phyloP scores from a whole-genome alignment of 2,329 filamentous ascomycete species.

The Pyrenochaeta sp. region DNA sequence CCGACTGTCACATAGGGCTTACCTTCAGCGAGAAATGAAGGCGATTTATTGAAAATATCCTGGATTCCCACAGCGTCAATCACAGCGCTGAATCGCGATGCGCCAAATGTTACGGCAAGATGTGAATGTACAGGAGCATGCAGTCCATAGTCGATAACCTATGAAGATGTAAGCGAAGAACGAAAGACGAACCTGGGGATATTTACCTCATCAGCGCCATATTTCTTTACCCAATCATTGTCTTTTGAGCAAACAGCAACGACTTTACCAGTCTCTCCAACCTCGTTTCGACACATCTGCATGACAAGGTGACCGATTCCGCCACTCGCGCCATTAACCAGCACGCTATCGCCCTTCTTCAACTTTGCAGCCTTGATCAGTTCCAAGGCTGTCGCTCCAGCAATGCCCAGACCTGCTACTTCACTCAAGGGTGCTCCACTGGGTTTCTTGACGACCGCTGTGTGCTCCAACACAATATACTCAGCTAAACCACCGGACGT shows the following conservation, averaged over 20 bases:
- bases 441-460: slow-evolving; percentile 42
- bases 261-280: slow-evolving; percentile 46
- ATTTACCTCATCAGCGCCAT: not conserved
- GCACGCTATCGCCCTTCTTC: slow-evolving; percentile 50
- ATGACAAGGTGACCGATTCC: slow-evolving; percentile 59
- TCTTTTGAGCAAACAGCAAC: slow-evolving; percentile 57
- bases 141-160: slow-evolving; percentile 21
- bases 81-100: slow-evolving; percentile 16
- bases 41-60: slow-evolving; percentile 18
- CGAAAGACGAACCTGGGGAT: not conserved
- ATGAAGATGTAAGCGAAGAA: not conserved
- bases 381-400: slow-evolving; percentile 52
- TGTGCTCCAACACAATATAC: slow-evolving; percentile 50
- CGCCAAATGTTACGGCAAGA: slow-evolving; percentile 6
- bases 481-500: slow-evolving; percentile 53
- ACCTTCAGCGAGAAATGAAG: slow-evolving; percentile 17
- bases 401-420: slow-evolving; percentile 51
- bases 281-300: slow-evolving; percentile 54
- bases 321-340: slow-evolving; percentile 63
- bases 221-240: slow-evolving; percentile 54
- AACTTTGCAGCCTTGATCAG: slow-evolving; percentile 45
- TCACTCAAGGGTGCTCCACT: slow-evolving; percentile 39
- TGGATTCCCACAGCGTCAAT: slow-evolving; percentile 27
- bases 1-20: slow-evolving; percentile 25
- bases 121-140: slow-evolving; percentile 8